Percentiles rank a stretch among this genome's conserved stretches.
Conservation (phyloP, 768 basidiomycete genomes). For the Xanthoconium stramineum region DNA sequence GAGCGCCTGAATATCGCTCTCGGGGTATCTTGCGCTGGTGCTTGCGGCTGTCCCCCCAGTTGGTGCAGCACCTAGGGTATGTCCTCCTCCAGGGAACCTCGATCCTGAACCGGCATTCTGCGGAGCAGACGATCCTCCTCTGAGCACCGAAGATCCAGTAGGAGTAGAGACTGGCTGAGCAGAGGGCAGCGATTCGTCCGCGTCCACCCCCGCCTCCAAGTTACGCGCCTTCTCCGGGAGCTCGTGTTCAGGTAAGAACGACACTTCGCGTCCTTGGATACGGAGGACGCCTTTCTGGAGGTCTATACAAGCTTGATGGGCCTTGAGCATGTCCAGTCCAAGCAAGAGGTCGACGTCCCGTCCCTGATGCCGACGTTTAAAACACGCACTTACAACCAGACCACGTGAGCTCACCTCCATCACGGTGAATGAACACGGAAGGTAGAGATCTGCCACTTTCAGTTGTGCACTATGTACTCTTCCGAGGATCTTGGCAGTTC, state of each 20-base stretch:
- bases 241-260: conserved; percentile 92
- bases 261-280: conserved; percentile 88
- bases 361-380: conserved; percentile 47
- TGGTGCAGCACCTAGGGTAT: conserved; percentile 52
- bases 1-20: conserved; percentile 59
- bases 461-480: conserved; percentile 92
- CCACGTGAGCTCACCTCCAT: conserved; percentile 68
- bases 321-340: conserved; percentile 99
- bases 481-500: conserved; percentile 91
- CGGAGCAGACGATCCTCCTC: conserved; percentile 17
- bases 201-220: conserved; percentile 33
- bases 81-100: conserved; percentile 68
- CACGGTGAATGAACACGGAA: conserved; percentile 91
- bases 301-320: conserved; percentile 95
- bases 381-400: not conserved
- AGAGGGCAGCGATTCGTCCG: conserved; percentile 19
- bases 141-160: conserved; percentile 9
- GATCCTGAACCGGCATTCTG: conserved; percentile 40
- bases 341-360: conserved; percentile 92
- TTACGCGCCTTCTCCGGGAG: conserved; percentile 77
- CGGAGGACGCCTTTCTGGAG: conserved; percentile 83
- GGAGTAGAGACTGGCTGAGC: conserved; percentile 18
- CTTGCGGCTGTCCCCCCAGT: conserved; percentile 17
- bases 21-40: conserved; percentile 56
- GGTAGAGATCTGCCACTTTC: conserved; percentile 76